These are phyloP conservation scores for Trichoderma parareesei DNA, from an alignment of 495 filamentous ascomycete genomes.

Conservation along the genomic window DNA sequence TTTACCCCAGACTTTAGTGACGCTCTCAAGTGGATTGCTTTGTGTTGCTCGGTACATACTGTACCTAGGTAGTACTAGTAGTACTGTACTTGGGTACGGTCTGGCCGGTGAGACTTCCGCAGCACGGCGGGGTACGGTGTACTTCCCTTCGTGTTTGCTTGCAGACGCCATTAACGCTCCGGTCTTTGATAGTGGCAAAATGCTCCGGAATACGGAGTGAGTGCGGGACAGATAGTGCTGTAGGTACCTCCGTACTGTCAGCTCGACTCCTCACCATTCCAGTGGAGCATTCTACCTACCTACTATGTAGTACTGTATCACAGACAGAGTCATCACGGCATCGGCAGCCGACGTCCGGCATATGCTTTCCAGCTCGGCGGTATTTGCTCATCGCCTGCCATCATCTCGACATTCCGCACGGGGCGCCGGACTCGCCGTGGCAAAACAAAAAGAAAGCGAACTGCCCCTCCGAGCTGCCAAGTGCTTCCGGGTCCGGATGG, in stretches of 20 bases:
- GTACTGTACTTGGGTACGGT: background rate
- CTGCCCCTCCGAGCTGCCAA: background rate
- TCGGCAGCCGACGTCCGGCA: background rate
- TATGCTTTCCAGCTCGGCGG: background rate
- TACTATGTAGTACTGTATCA: no score
- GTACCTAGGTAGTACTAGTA: no score
- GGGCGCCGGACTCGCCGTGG: background rate
- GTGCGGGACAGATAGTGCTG: no score
- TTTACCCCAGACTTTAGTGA: constrained; percentile 10
- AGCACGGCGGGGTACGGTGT: constrained; percentile 5
- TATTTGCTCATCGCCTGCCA: background rate
- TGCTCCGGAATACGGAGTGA: background rate
- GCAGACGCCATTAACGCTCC: background rate
- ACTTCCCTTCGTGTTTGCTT: background rate
- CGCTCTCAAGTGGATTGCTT: background rate
- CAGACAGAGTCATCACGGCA: no score
- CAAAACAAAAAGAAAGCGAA: background rate
- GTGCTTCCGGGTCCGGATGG: background rate
- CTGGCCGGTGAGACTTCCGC: background rate
- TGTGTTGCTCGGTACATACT: background rate
- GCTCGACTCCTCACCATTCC: no score
- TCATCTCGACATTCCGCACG: background rate
- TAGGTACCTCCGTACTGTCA: no score
- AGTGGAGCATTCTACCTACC: no score
- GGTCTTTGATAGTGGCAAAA: background rate